Conservation (phyloP, 1,284 basidiomycete genomes). For the Baeospora myosura region DNA sequence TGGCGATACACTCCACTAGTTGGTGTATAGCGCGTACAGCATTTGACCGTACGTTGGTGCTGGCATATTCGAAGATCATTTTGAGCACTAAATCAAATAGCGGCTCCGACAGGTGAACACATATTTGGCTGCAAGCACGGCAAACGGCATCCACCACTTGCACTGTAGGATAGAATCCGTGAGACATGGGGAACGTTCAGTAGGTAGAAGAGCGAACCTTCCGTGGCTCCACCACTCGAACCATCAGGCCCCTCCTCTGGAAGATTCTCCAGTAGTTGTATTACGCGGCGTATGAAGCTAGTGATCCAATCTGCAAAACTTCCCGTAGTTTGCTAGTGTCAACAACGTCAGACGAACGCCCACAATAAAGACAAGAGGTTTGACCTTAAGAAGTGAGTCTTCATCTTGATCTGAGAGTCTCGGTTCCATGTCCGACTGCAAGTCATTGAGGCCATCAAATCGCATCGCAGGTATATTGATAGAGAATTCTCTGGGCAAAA, state of each 20-base stretch:
- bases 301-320: slow-evolving; percentile 77
- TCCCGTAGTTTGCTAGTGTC: slow-evolving; percentile 37
- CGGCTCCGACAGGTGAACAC: slow-evolving; percentile 75
- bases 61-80: slow-evolving; percentile 74
- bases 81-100: slow-evolving; percentile 79
- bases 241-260: slow-evolving; percentile 73
- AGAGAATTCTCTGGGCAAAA: slow-evolving; percentile 19
- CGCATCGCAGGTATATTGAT: slow-evolving; percentile 29
- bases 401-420: slow-evolving; percentile 48
- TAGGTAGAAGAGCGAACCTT: slow-evolving; percentile 35
- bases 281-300: slow-evolving; percentile 75
- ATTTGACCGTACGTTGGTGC: slow-evolving; percentile 75
- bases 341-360: background rate
- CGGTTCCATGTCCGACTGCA: slow-evolving; percentile 26
- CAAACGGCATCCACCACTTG: slow-evolving; percentile 66
- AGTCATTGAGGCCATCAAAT: slow-evolving; percentile 24
- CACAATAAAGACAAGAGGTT: slow-evolving; percentile 11
- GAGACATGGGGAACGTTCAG: background rate
- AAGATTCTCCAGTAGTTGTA: slow-evolving; percentile 80
- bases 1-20: slow-evolving; percentile 80
- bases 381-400: slow-evolving; percentile 47
- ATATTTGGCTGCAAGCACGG: slow-evolving; percentile 68
- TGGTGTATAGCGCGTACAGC: slow-evolving; percentile 84
- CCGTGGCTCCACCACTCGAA: slow-evolving; percentile 48
- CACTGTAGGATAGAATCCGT: slow-evolving; percentile 30